phyloP scores from a whole-genome alignment of 2,329 filamentous ascomycete genomes.

The Ophiostoma piceae region DNA sequence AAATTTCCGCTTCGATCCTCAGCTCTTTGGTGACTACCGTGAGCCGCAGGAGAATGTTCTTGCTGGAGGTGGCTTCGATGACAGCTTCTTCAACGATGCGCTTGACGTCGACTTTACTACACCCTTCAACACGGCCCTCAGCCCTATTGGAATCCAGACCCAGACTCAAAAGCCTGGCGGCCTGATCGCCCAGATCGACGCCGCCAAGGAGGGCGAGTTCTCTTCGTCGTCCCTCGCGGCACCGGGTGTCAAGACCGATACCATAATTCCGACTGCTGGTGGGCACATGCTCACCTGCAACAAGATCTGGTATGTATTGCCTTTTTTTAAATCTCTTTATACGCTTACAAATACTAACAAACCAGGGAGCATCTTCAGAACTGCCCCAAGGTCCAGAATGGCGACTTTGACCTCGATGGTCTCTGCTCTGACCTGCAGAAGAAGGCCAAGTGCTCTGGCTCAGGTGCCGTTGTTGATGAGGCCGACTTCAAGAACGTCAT shows the following conservation, averaged over 20 bases:
- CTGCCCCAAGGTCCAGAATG: conserved; percentile 80
- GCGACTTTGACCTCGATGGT: conserved; percentile 88
- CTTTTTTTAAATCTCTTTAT: no score
- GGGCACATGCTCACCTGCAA: conserved; percentile 68
- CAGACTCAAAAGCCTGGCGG: conserved; percentile 51
- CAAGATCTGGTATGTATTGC: conserved; percentile 75
- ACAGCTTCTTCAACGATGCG: conserved; percentile 65
- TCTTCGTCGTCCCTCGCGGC: conserved; percentile 23
- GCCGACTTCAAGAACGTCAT: conserved; percentile 80
- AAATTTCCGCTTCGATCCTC: conserved; percentile 80
- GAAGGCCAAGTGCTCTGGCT: conserved; percentile 92
- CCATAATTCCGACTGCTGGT: conserved; percentile 40
- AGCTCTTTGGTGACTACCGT: conserved; percentile 86
- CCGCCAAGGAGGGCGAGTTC: conserved; percentile 59
- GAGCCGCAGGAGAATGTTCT: conserved; percentile 82
- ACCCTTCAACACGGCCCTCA: conserved; percentile 66
- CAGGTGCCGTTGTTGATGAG: conserved; percentile 82
- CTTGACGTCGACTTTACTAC: conserved; percentile 76
- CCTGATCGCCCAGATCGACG: conserved; percentile 73
- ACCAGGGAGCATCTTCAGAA: conserved; percentile 81
- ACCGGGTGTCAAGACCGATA: conserved; percentile 50
- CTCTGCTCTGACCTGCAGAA: conserved; percentile 89
- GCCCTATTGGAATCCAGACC: conserved; percentile 41
- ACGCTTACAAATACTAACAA: conserved; percentile 21
- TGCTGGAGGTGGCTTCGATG: conserved; percentile 63